Evolutionary conservation across 2,329 filamentous ascomycete species (phyloP).

Genomic region (Phoma herbarum): DNA sequence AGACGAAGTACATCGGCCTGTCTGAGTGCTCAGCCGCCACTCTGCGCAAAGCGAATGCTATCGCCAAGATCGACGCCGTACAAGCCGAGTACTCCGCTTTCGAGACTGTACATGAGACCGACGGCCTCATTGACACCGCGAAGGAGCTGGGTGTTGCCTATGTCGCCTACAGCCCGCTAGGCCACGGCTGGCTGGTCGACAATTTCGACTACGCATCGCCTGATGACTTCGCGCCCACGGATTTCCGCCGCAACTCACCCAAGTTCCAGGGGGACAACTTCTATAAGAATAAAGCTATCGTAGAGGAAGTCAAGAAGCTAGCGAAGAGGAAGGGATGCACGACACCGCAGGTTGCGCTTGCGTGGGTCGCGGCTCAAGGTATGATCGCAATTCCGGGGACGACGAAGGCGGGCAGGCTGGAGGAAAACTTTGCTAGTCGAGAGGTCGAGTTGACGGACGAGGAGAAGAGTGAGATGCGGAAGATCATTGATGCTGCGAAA

Average conservation of each 20-base stretch:
- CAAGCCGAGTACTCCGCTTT: slow-evolving; percentile 63
- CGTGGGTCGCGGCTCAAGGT: slow-evolving; percentile 46
- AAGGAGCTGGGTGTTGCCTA: slow-evolving; percentile 51
- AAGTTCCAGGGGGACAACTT: slow-evolving; percentile 53
- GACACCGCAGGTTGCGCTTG: slow-evolving; percentile 62
- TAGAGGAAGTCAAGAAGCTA: slow-evolving; percentile 37
- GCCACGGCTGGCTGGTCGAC: slow-evolving; percentile 40
- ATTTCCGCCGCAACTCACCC: slow-evolving; percentile 49
- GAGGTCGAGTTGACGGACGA: slow-evolving; percentile 33
- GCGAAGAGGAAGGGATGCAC: slow-evolving; percentile 61
- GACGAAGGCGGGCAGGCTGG: slow-evolving; percentile 29
- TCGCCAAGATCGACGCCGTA: slow-evolving; percentile 57
- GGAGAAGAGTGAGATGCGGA: slow-evolving; percentile 34
- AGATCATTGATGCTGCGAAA: slow-evolving; percentile 51
- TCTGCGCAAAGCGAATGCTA: slow-evolving; percentile 56
- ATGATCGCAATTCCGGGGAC: slow-evolving; percentile 65
- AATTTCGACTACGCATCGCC: slow-evolving; percentile 42
- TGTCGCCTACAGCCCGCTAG: slow-evolving; percentile 48
- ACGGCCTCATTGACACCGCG: slow-evolving; percentile 45
- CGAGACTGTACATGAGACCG: slow-evolving; percentile 54
- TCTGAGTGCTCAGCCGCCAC: slow-evolving; percentile 55
- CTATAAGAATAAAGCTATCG: slow-evolving; percentile 42
- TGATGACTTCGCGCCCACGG: slow-evolving; percentile 54
- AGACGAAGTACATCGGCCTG: slow-evolving; percentile 59
- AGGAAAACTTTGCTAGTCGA: slow-evolving; percentile 35